Base-by-base conservation (phyloP, 192 early-diverging fungal genomes). In the Spinellus fusiger region DNA sequence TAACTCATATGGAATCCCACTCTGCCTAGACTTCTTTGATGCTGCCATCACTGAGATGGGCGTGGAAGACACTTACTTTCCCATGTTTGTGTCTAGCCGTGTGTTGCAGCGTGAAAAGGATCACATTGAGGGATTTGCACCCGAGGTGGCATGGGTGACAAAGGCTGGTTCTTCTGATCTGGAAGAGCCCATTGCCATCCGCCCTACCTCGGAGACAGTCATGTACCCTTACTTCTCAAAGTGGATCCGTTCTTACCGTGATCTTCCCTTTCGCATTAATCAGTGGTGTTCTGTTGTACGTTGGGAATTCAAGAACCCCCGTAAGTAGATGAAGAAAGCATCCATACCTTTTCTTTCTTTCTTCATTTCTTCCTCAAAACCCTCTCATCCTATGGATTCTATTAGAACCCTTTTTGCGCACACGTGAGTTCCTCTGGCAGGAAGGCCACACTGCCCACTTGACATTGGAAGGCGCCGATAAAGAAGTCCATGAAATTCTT, bases 121-220 rank as follows among this genome's bases (percentile, higher is more conserved):
- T 62, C 97, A 99, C 77, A 87, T 99, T 56, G 97, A 99, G 68
- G 97, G 97, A 23, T 99, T 99, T 75, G 92, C 95, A 46, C 94
- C 97, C 28, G 97, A 99, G 74, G 97, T 99, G n/a, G 97, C 97
- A 13, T 99, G 97, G 97, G 97, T 99, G 27, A 99, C 97, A 25
- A 92, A 83, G 68, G 97, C 97, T 49, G 97, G 97, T 16, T 80
- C 80, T 64, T 85, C 78, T 48, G 94, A 99, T 49, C 76, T 99
- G 56, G 93, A 88, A 33, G 94, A 94, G 72, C 97, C 93, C n/a
- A 82, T 99, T 75, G 97, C 97, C 56, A 89, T 99, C 40, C 93
- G 97, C 61, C 97, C 97, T 15, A 99, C 97, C 2, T 99, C 97
- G 3, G 97, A 99, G 77, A 97, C 95, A 6, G 96, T 97, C 69